These are phyloP conservation scores for Aspergillus quadricinctus DNA, from an alignment of 2,329 filamentous ascomycete genomes.

Conservation along the genomic window DNA sequence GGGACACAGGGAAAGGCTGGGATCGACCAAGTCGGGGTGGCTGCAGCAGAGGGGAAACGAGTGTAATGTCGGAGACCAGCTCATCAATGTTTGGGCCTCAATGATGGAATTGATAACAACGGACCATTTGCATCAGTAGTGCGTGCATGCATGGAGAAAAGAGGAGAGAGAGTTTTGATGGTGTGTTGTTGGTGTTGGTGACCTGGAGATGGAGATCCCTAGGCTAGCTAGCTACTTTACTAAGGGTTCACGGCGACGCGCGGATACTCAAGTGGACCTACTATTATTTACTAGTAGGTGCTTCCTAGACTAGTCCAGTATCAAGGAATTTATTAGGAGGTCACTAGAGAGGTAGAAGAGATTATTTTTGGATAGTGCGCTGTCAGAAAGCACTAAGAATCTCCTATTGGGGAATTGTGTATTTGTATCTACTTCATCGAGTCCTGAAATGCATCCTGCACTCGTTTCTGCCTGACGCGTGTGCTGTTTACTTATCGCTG, in stretches of 20 bases:
- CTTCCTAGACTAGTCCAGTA: neutral
- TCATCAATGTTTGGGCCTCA: neutral
- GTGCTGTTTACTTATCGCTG: neutral
- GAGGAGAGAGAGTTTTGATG: neutral
- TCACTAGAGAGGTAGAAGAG: neutral
- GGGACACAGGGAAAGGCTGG: slow-evolving; percentile 1
- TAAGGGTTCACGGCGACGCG: neutral
- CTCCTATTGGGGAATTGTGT: neutral
- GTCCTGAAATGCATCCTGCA: neutral
- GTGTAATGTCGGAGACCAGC: neutral
- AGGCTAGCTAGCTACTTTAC: neutral
- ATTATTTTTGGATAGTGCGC: neutral
- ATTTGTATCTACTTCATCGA: neutral
- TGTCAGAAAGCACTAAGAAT: neutral
- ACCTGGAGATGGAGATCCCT: neutral
- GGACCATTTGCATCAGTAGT: neutral
- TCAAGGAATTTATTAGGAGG: neutral
- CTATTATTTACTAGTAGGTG: neutral
- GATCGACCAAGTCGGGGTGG: neutral
- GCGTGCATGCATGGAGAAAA: neutral
- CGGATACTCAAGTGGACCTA: neutral
- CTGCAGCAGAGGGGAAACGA: neutral
- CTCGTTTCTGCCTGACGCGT: neutral
- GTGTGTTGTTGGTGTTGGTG: neutral
- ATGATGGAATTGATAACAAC: neutral